Conservation (phyloP, 2,329 filamentous ascomycete genomes). For the Sordariomycetes sp. region DNA sequence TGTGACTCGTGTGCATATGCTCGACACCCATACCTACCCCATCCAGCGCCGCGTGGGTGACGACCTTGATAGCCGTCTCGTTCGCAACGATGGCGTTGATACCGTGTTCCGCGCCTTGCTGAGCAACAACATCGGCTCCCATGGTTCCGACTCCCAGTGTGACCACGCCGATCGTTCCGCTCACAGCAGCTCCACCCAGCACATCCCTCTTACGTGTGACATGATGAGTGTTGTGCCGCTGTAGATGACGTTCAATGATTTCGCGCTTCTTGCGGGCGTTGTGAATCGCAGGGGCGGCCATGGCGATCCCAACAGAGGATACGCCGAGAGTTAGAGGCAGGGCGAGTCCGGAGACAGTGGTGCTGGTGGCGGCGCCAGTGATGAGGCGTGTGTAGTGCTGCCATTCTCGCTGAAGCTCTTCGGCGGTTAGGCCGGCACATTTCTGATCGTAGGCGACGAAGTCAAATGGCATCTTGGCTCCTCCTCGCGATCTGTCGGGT, state of each 20-base stretch:
- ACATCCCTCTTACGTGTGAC: conserved; percentile 30
- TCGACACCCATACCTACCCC: conserved; percentile 23
- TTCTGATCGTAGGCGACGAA: conserved; percentile 28
- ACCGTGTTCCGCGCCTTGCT: conserved; percentile 23
- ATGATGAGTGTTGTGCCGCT: conserved; percentile 20
- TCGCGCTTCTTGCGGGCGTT: conserved; percentile 31
- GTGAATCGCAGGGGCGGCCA: conserved; percentile 27
- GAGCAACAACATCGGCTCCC: conserved; percentile 24
- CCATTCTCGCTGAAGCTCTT: conserved; percentile 30
- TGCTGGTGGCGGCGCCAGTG: conserved; percentile 27
- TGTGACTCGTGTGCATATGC: conserved; percentile 21
- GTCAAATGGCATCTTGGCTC: conserved; percentile 26
- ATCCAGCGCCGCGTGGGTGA: conserved; percentile 24
- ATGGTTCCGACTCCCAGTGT: conserved; percentile 24
- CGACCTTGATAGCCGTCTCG: conserved; percentile 23
- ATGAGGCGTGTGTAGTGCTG: conserved; percentile 32
- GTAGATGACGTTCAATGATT: conserved; percentile 28
- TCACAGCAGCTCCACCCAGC: conserved; percentile 25
- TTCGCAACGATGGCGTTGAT: conserved; percentile 16
- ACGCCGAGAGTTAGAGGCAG: conserved; percentile 27
- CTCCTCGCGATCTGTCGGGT: too few species aligned
- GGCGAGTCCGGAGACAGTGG: conserved; percentile 26
- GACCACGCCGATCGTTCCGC: conserved; percentile 23
- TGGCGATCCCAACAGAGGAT: conserved; percentile 25
- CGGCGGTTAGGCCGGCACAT: conserved; percentile 22